Base-by-base conservation (phyloP, 306 rosid species). In the Lathyrus sativus region DNA sequence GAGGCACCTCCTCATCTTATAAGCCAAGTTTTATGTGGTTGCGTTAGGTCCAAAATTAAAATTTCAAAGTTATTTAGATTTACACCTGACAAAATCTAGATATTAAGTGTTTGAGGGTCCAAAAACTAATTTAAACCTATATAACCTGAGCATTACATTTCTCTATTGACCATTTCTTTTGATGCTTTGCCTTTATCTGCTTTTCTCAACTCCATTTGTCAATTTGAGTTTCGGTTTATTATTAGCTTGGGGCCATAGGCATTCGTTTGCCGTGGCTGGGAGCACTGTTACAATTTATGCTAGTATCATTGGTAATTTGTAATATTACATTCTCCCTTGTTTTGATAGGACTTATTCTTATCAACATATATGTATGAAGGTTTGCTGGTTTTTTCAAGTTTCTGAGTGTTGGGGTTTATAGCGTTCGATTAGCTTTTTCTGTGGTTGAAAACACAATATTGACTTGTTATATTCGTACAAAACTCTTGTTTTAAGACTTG, bases 401-500 rank as follows among this genome's bases (percentile, higher is more conserved):
- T 53, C 37, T 5, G 26, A 0, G 9, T 3, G 15, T 33, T 5
- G 4, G 45, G 45, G 28, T n/a, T 35, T 29, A 57, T 8, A 9
- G 45, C 11, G 14, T 60, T 13, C 0, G 38, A 53, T 64, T 33
- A 9, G 8, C 44, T 24, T 51, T 42, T 19, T 11, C 68, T 31
- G 7, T 7, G 38, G 19, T 65, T 11, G 43, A 67, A 51, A 11
- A 24, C 18, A 45, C 4, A 63, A 41, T 22, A 26, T 49, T 41
- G 59, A 61, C 58, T 49, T 22, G 39, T 35, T 17, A 7, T 24
- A 12, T 67, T 37, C 15, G 11, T 55, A 31, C 74, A 29, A 68
- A 48, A 26, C 26, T 55, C 10, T 28, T 71, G 37, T 46, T 60
- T 45, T 60, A 74, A 70, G 72, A 61, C 12, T 15, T 33, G 28